Percentiles rank a stretch among this genome's conserved stretches.
Evolutionary conservation across 805 yeast genomes (phyloP).

Genomic region (Nakazawaea holstii): DNA sequence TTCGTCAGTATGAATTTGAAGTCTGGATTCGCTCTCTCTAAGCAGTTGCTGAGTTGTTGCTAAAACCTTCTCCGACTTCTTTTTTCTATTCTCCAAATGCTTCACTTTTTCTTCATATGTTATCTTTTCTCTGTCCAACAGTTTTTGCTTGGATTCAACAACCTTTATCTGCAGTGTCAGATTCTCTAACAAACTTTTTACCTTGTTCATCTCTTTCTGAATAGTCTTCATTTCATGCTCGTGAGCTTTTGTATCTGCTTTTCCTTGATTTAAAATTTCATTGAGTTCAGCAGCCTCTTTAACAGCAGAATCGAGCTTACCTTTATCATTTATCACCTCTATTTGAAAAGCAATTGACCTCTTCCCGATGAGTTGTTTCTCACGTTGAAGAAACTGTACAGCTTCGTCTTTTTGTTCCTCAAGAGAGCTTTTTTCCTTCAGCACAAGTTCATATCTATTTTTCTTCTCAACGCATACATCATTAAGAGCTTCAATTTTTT

Average conservation of each 20-base stretch:
- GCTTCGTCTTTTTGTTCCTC: conserved; percentile 68
- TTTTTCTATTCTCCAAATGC: conserved; percentile 52
- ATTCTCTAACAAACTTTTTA: conserved; percentile 19
- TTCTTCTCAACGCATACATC: conserved; percentile 80
- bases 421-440: conserved; percentile 58
- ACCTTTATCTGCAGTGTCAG: conserved; percentile 22
- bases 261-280: conserved; percentile 37
- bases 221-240: conserved; percentile 28
- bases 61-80: conserved; percentile 53
- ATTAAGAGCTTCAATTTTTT: conserved; percentile 66
- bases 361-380: conserved; percentile 51
- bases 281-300: conserved; percentile 33
- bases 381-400: conserved; percentile 54
- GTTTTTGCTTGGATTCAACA: conserved; percentile 31
- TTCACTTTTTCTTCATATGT: conserved; percentile 73
- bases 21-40: conserved; percentile 38
- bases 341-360: conserved; percentile 55
- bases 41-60: conserved; percentile 40
- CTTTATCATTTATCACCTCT: conserved; percentile 33
- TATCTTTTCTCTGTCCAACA: conserved; percentile 53
- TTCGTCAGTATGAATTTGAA: conserved; percentile 40
- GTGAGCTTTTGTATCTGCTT: conserved; percentile 33
- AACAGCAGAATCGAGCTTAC: conserved; percentile 32
- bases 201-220: conserved; percentile 23
- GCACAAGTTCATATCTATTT: conserved; percentile 72